Conservation (phyloP, 345 rosid genomes). For the Dimocarpus longan region DNA sequence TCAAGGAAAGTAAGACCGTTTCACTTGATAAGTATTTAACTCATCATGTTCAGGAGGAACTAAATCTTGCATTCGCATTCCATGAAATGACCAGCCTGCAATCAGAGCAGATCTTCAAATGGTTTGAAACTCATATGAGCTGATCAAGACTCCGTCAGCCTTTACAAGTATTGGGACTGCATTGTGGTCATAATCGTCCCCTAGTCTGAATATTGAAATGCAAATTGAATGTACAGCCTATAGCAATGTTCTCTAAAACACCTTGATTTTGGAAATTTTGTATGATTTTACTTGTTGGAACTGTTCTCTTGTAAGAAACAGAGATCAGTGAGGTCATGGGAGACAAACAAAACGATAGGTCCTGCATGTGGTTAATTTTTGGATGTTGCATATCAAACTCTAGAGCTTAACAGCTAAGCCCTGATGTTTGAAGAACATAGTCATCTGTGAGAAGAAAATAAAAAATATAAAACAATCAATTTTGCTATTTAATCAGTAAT, state of each 20-base stretch:
- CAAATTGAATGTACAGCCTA: no score
- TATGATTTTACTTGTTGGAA: background rate
- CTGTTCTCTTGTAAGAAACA: background rate
- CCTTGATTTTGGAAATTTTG: background rate
- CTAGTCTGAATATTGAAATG: no score
- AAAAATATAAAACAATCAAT: no score
- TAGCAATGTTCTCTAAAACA: background rate
- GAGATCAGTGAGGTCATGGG: background rate
- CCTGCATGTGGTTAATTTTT: background rate
- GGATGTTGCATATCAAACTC: background rate
- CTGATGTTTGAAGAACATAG: background rate
- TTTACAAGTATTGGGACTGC: background rate
- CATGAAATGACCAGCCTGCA: conserved; percentile 96
- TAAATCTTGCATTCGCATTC: conserved; percentile 87
- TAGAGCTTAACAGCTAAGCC: background rate
- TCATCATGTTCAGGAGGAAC: conserved; percentile 80
- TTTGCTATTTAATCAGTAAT: background rate
- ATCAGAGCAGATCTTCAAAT: conserved; percentile 76
- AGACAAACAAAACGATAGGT: background rate
- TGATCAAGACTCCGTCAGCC: conserved; percentile 25
- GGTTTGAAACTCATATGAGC: conserved; percentile 86
- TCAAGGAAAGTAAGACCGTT: conserved; percentile 34
- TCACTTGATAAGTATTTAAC: conserved; percentile 50
- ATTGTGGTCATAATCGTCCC: no score
- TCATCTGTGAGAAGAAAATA: no score